Evolutionary conservation across 305 asterid species (phyloP), one percentile per base, ranked within the genome.

Genomic region (Fraxinus greggii): DNA sequence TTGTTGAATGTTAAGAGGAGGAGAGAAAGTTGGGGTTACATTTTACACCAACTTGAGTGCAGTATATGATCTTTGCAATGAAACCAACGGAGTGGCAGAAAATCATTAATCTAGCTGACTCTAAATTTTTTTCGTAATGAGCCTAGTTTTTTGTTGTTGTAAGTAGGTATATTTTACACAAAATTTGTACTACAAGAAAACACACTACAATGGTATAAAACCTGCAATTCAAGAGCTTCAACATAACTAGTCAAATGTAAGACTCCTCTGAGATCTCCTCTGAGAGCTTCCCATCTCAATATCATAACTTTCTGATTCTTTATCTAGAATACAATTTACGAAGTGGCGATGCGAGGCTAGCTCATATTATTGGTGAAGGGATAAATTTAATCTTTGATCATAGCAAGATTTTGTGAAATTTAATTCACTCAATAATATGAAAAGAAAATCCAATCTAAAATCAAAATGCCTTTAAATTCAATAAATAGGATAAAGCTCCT

Each of bases 241-340:
- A 26, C 45, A 69, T 26, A 69, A 8, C 45, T 9, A 80, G 54
- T 67, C 35, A 74, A 72, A n/a, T 29, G 13, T 40, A 56, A 54
- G 24, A 32, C 36, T 40, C 73, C 76, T 33, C 26, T 54, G 36
- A 77, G 26, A 42, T 23, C 36, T 40, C 73, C 76, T 33, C 26
- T 54, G 36, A 77, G 26, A 42, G 21, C 61, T 83, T 72, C 29
- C 72, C 61, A 76, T 80, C 76, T 15, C 80, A 80, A 72, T 82
- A 67, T 17, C 80, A 38, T 59, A 35, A 59, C 69, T 21, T 59
- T 59, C 31, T 13, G 72, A 63, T 21, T 42, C 36, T 69, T 36
- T 35, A 80, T 67, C 75, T 38, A n/a, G 65, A 33, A 79, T 73
- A 78, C 45, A 65, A 38, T 31, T 17, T 21, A n/a, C n/a, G 12